Conservation (phyloP, 2,329 filamentous ascomycete genomes). For the Fusarium liriodendri region DNA sequence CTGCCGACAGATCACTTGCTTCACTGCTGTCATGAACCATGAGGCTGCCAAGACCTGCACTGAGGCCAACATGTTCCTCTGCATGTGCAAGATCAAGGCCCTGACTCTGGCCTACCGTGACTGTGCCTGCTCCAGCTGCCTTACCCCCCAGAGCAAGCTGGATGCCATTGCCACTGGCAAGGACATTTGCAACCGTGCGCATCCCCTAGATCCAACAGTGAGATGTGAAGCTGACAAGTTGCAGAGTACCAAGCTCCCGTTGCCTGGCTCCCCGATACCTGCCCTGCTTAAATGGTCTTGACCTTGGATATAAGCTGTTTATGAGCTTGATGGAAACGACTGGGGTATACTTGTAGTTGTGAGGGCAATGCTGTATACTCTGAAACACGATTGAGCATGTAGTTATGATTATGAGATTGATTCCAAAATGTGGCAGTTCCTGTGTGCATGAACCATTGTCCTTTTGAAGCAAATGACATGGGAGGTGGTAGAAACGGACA, state of each 20-base stretch:
- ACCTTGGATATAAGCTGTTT: background rate
- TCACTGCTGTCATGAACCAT: background rate
- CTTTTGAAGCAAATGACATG: background rate
- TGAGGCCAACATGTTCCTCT: background rate
- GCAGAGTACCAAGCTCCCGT: background rate
- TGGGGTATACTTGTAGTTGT: background rate
- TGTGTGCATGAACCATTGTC: background rate
- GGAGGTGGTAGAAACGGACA: background rate
- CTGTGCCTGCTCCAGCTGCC: background rate
- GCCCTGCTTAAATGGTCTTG: background rate
- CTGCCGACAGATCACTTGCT: background rate
- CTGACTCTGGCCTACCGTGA: background rate
- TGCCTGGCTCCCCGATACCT: background rate
- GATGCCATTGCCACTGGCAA: background rate
- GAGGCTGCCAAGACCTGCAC: background rate
- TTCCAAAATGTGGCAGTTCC: background rate
- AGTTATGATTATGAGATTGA: slow-evolving; percentile 1
- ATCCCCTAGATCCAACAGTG: background rate
- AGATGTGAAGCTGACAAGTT: background rate
- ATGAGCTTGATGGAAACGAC: background rate
- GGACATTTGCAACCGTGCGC: background rate
- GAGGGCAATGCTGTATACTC: background rate
- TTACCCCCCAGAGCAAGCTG: background rate
- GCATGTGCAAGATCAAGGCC: background rate
- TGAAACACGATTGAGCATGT: background rate